Evolutionary conservation across 1,139 yeast genomes (phyloP).

Genomic region (Taiozyma sp.): DNA sequence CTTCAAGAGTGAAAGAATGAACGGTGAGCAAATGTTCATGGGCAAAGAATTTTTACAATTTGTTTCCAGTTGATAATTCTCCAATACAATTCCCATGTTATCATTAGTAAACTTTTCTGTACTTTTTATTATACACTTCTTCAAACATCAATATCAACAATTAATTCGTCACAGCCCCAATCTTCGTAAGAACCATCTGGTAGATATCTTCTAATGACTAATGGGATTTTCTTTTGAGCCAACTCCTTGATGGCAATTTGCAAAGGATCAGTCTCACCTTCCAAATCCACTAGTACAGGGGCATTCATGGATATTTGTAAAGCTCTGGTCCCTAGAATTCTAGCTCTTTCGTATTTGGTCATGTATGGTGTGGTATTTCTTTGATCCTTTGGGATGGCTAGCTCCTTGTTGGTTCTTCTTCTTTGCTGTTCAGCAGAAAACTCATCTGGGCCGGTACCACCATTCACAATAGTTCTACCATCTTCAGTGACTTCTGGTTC

Average conservation of each 20-base stretch:
- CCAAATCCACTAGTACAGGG: conserved; percentile 95
- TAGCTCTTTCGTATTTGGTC: conserved; percentile 97
- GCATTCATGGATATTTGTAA: conserved; percentile 96
- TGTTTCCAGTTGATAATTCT: conserved; percentile 22
- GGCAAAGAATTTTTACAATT: conserved; percentile 61
- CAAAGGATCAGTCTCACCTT: conserved; percentile 99
- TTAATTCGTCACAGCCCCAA: conserved; percentile 98
- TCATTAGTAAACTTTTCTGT: not conserved
- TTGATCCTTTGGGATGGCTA: conserved; percentile 84
- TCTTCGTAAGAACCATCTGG: conserved; percentile 98
- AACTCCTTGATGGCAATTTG: conserved; percentile 97
- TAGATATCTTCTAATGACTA: conserved; percentile 90
- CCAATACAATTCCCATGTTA: not conserved
- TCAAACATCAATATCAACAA: conserved; percentile 56
- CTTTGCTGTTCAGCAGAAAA: conserved; percentile 41
- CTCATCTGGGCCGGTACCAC: conserved; percentile 55
- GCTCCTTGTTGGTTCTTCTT: conserved; percentile 68
- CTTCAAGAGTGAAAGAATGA: conserved; percentile 52
- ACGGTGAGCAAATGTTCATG: conserved; percentile 51
- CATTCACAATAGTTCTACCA: conserved; percentile 67
- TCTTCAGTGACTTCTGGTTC: conserved; percentile 60
- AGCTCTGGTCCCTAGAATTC: conserved; percentile 95
- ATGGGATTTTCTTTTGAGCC: conserved; percentile 90
- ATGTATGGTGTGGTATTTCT: conserved; percentile 96
- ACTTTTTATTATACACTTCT: not conserved